A percentile compares a stretch with the other conserved stretches of the same genome.
phyloP scores from a whole-genome alignment of 345 rosid genomes.

The Firmiana major region DNA sequence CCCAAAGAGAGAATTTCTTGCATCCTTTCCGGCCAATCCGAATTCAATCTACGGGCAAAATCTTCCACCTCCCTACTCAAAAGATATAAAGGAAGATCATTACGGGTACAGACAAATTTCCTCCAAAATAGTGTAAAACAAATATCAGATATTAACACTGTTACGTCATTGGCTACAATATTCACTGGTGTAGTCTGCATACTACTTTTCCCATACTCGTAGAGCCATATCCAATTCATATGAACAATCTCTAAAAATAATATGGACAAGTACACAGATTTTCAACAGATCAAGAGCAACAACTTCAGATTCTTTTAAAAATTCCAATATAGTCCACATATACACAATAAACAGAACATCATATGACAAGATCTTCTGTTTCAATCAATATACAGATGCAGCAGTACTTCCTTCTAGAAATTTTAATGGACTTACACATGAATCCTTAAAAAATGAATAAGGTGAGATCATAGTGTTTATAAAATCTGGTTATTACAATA shows the following conservation, averaged over 20 bases:
- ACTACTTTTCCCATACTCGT: not conserved
- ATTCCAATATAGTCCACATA: not conserved
- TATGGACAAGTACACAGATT: not conserved
- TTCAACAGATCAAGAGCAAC: not conserved
- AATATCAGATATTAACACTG: slow-evolving; percentile 1
- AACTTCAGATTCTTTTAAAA: not conserved
- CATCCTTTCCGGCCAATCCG: slow-evolving; percentile 79
- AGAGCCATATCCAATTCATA: not conserved
- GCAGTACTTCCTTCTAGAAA: not conserved
- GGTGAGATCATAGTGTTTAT: not conserved
- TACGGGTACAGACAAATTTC: not conserved
- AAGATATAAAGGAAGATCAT: not conserved
- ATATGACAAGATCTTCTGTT: not conserved
- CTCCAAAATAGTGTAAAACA: not conserved
- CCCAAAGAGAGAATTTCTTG: slow-evolving; percentile 60
- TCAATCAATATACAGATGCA: not conserved
- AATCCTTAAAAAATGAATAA: not conserved
- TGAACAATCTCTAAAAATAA: slow-evolving; percentile 4
- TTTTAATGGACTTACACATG: not conserved
- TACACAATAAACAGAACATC: not conserved
- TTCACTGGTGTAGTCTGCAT: not conserved
- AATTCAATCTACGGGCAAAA: slow-evolving; percentile 82
- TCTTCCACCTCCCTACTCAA: slow-evolving; percentile 79
- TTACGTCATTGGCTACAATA: slow-evolving; percentile 4
- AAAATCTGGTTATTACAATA: not conserved